Base-by-base conservation (phyloP, 2,329 filamentous ascomycete genomes). In the Shiraia bambusicola region DNA sequence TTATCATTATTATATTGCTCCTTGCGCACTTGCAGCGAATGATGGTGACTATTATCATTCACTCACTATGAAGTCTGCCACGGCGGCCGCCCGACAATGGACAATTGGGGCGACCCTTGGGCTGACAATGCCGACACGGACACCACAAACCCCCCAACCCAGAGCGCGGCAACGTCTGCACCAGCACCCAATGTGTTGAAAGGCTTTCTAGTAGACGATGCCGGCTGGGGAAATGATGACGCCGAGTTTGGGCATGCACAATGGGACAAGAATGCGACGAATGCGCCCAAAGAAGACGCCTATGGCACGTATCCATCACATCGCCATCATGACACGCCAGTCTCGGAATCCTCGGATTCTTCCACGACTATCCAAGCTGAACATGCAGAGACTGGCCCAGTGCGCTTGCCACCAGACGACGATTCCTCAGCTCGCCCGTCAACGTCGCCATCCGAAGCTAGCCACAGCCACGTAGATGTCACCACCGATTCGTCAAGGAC, bases 101-200 rank as follows among this genome's bases (percentile, higher is more conserved):
- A 70, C 61, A 61, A 69, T 52, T 70, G 67, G 67, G 63, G 65
- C 50, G 67, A 70, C 65, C 67, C 67, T 54, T 70, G 67, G 67
- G 65, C 65, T 47, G 65, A 68, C 52, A 58, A 67, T 58, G 48
- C 51, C 54, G 48, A 52, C 42, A 43, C 44, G n/a, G n/a, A n/a
- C n/a, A n/a, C n/a, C n/a, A n/a, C 42, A 49, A 49, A 35, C 50
- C 46, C 27, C n/a, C 50, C 56, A 24, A 45, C 52, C 34, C 61
- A 65, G 51, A 39, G 49, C 40, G 42, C 53, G 49, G 49, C 61
- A 49, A 49, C 52, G 3, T 36, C 45, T 13, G 37, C 52, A 13
- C 38, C 46, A 16, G 51, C 46, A 9, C 52, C 61, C 1, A 51
- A 45, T 15, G 40, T 66, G 6, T 24, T 63, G 19, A 59, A 57